phyloP scores from a whole-genome alignment of 2,329 filamentous ascomycete species.

The Dothistroma septosporum region DNA sequence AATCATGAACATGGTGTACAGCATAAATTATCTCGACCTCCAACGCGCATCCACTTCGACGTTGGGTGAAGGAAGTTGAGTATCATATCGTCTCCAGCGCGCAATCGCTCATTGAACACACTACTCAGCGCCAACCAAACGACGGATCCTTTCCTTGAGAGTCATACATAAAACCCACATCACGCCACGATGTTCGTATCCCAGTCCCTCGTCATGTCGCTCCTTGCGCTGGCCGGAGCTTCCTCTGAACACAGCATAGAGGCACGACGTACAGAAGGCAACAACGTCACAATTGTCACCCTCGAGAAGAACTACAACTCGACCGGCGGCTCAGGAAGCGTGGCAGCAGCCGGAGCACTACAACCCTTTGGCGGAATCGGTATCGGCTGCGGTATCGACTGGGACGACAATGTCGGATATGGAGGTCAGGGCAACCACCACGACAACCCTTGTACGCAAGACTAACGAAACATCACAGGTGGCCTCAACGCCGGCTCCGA shows the following conservation, averaged over 20 bases:
- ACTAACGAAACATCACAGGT: constrained; percentile 8
- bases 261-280: neutral
- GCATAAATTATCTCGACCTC: neutral
- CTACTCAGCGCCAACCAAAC: neutral
- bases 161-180: neutral
- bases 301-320: constrained; percentile 13
- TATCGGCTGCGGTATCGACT: constrained; percentile 21
- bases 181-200: neutral
- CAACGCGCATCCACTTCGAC: neutral
- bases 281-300: constrained; percentile 12
- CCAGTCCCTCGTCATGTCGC: neutral
- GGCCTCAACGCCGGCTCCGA: constrained; percentile 18
- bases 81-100: neutral
- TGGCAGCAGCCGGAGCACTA: constrained; percentile 14
- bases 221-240: neutral
- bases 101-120: neutral
- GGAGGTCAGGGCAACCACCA: constrained; percentile 13
- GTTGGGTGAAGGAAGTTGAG: neutral
- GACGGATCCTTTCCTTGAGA: neutral
- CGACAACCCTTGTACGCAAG: neutral
- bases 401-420: constrained; percentile 13
- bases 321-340: constrained; percentile 17
- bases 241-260: constrained; percentile 5
- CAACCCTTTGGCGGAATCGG: constrained; percentile 16
- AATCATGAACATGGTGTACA: neutral